Evolutionary conservation across 495 filamentous ascomycete species (phyloP).

Genomic region (Copromyces sp.): DNA sequence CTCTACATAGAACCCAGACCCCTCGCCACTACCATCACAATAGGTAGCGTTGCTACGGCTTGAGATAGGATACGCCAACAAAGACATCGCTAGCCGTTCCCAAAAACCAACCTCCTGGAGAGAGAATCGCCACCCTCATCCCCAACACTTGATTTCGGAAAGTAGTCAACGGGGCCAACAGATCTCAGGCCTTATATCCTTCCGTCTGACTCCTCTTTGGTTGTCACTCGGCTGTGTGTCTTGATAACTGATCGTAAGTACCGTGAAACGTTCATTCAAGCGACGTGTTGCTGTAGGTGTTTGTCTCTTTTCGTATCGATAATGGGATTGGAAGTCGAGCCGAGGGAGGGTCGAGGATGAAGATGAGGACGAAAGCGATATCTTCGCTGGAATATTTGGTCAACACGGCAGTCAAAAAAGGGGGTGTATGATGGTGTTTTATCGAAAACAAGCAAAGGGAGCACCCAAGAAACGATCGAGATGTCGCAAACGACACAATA

Average conservation of each 20-base stretch:
- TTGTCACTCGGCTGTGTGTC: neutral
- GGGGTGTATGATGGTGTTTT: neutral
- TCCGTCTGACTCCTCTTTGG: neutral
- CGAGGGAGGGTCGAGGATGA: neutral
- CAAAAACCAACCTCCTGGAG: neutral
- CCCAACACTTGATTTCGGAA: neutral
- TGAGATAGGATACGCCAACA: neutral
- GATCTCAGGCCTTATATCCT: neutral
- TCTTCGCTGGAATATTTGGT: neutral
- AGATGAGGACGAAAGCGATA: neutral
- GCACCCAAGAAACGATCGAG: neutral
- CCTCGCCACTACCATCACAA: neutral
- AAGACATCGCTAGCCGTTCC: neutral
- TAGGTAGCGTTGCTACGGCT: neutral
- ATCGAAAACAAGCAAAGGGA: neutral
- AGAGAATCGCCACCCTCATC: neutral
- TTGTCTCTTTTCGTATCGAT: neutral
- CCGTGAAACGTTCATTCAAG: neutral
- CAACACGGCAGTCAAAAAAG: neutral
- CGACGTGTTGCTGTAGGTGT: neutral
- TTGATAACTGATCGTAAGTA: neutral
- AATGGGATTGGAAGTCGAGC: neutral
- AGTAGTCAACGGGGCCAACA: neutral
- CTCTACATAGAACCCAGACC: neutral
- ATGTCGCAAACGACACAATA: neutral